Evolutionary conservation across 441 rosid species (phyloP).

Genomic region (Erysimum cheiri): DNA sequence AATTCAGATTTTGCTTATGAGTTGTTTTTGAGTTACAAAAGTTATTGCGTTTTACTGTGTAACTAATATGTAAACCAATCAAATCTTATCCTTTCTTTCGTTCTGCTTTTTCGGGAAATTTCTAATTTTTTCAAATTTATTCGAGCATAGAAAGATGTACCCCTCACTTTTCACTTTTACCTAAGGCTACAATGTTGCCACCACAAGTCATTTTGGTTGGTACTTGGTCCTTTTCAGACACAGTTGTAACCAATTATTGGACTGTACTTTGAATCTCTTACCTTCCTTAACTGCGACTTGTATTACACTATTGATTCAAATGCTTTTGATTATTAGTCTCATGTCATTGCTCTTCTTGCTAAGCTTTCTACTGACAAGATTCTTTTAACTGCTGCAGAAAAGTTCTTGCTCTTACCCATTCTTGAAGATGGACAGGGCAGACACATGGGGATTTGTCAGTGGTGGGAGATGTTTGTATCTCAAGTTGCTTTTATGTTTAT

Average conservation of each 20-base stretch:
- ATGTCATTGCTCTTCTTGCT: slow-evolving; percentile 9
- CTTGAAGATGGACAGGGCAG: slow-evolving; percentile 79
- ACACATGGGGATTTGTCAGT: slow-evolving; percentile 91
- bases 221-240: slow-evolving; percentile 39
- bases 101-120: neutral
- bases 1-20: slow-evolving; percentile 2
- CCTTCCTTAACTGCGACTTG: slow-evolving; percentile 12
- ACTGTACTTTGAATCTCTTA: slow-evolving; percentile 32
- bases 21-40: slow-evolving; percentile 9
- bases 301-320: neutral
- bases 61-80: slow-evolving; percentile 23
- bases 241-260: slow-evolving; percentile 39
- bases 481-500: slow-evolving; percentile 43
- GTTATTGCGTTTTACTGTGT: slow-evolving; percentile 1
- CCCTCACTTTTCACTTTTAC: slow-evolving; percentile 38
- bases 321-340: slow-evolving; percentile 12
- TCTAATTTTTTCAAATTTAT: neutral
- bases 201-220: slow-evolving; percentile 31
- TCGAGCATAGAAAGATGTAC: slow-evolving; percentile 31
- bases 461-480: slow-evolving; percentile 59
- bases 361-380: slow-evolving; percentile 17
- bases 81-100: slow-evolving; percentile 32
- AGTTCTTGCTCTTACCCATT: slow-evolving; percentile 27
- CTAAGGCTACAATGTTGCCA: slow-evolving; percentile 34
- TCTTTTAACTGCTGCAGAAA: slow-evolving; percentile 32